Conservation (phyloP, 495 filamentous ascomycete species). For the Hypoxylon fragiforme region DNA sequence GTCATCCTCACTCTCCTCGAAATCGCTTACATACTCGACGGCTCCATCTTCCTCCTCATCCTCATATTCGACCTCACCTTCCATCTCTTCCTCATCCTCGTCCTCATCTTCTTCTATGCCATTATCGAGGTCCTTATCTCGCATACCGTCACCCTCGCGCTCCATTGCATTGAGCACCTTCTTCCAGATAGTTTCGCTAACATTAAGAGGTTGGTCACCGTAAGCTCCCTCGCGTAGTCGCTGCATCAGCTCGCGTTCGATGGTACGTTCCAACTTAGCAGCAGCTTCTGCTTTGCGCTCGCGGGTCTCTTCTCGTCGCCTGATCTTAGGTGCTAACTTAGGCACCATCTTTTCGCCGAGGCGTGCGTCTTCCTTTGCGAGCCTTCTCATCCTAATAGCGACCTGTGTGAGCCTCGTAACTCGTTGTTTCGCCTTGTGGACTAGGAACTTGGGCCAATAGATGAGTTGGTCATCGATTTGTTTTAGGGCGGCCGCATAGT, state of each 20-base stretch:
- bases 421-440: conserved; percentile 95
- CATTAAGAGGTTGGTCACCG: conserved; percentile 91
- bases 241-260: conserved; percentile 95
- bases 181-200: conserved; percentile 94
- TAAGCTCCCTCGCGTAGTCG: conserved; percentile 89
- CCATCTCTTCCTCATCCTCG: conserved; percentile 66
- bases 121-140: conserved; percentile 86
- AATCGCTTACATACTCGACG: conserved; percentile 80
- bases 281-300: conserved; percentile 93
- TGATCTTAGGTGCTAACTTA: conserved; percentile 89
- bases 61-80: conserved; percentile 69
- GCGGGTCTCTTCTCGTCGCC: conserved; percentile 82
- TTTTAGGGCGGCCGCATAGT: conserved; percentile 84
- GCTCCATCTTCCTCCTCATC: conserved; percentile 67
- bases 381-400: conserved; percentile 76
- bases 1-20: conserved; percentile 59
- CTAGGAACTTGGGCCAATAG: conserved; percentile 94
- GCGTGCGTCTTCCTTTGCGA: conserved; percentile 85
- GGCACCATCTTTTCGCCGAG: conserved; percentile 90
- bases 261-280: conserved; percentile 92
- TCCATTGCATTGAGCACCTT: conserved; percentile 92
- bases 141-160: conserved; percentile 75
- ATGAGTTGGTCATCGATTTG: conserved; percentile 87
- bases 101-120: conserved; percentile 84
- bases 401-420: conserved; percentile 94